Conservation (phyloP, 2,329 filamentous ascomycete species). For the Aureobasidium lini region DNA sequence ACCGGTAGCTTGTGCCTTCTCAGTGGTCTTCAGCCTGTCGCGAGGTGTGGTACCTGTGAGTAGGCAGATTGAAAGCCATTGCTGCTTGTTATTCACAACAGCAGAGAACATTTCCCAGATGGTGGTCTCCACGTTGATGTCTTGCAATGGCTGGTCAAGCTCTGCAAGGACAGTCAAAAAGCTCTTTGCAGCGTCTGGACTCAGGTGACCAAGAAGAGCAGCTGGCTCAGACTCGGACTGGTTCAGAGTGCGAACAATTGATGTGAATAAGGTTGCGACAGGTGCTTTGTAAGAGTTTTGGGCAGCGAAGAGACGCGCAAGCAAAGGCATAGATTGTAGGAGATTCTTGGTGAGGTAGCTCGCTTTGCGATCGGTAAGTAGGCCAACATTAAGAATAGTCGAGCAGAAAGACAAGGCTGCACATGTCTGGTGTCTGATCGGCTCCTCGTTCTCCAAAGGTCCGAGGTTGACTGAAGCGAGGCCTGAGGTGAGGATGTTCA, state of each 20-base stretch:
- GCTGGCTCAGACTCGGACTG: constrained; percentile 63
- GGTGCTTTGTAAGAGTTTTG: constrained; percentile 59
- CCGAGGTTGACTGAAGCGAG: constrained; percentile 23
- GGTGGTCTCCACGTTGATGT: constrained; percentile 55
- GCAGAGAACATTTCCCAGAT: constrained; percentile 84
- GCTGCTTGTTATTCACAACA: constrained; percentile 81
- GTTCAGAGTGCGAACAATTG: constrained; percentile 63
- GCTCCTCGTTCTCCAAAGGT: constrained; percentile 9
- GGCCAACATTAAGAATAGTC: constrained; percentile 62
- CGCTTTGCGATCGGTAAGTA: constrained; percentile 54
- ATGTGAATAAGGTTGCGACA: constrained; percentile 62
- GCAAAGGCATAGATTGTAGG: constrained; percentile 69
- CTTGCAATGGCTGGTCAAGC: constrained; percentile 66
- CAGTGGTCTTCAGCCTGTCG: constrained; percentile 56
- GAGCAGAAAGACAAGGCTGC: constrained; percentile 60
- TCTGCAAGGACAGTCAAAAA: constrained; percentile 73
- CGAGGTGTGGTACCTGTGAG: constrained; percentile 81
- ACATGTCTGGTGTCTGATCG: constrained; percentile 43
- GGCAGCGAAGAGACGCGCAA: constrained; percentile 68
- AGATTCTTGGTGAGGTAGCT: constrained; percentile 60
- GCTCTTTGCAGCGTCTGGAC: constrained; percentile 70
- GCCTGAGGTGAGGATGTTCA: constrained; percentile 59
- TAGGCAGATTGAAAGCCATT: constrained; percentile 92
- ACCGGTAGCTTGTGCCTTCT: constrained; percentile 40
- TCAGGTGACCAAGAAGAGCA: constrained; percentile 88